Evolutionary conservation across 129 eudicot species (phyloP), one percentile per base, ranked within the genome.

Genomic region (Chrysanthemum lavandulifolium): DNA sequence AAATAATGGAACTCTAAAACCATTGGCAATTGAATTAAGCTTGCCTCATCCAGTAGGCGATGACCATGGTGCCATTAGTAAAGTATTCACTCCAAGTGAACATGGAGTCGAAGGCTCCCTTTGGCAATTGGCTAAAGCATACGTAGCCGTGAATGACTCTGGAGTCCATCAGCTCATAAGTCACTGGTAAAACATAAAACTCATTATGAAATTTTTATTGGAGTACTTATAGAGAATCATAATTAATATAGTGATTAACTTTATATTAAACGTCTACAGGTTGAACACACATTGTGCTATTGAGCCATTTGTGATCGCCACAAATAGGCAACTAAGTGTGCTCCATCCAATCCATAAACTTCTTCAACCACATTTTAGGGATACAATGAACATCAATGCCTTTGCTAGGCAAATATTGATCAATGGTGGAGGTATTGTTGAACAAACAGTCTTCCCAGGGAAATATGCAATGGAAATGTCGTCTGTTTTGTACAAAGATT

Each of bases 61-160:
- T 19, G 18, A 69, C 7, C 27, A 47, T 60, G 82, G 88, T 21
- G 59, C 78, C n/a, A 67, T 62, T 31, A 81, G 72, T 73, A 82
- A 74, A 68, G 87, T 88, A 2, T 77, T 73, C 76, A 85, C 82
- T 14, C 89, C 86, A 49, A 65, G 84, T 48, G 76, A 75, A 64
- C 52, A 84, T 55, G 89, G 84, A 10, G 66, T 74, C 2, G 77
- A 81, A 45, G 64, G 80, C 19, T 82, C 87, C 13, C n/a, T 87
- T 29, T 88, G 95, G 95, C 84, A 78, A 58, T 68, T 85, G 43
- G 90, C 89, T 1, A 88, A 88, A 81, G 90, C 87, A 16, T 81
- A 80, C 76, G 95, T 63, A n/a, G 73, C 79, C 2, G 84, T 81
- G 8, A 88, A 82, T 33, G 90, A 88, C 69, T 73, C 87, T 2